Evolutionary conservation across 1,284 basidiomycete genomes (phyloP), one percentile per base, ranked within the genome.

Genomic region (Grifola frondosa): DNA sequence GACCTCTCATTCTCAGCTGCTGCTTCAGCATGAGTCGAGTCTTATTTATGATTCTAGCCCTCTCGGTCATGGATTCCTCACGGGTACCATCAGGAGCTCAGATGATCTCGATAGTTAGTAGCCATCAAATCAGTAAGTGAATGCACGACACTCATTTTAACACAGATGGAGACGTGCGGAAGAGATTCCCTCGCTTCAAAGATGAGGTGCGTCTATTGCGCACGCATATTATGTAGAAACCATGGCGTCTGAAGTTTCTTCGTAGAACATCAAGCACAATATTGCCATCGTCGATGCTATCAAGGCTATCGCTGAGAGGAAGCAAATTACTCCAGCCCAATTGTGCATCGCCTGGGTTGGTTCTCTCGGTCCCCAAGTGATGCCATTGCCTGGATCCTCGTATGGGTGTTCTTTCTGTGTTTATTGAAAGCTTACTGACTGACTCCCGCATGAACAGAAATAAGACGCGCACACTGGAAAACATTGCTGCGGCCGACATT

Each of bases 301-400:
- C 32, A 53, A 67, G 22, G 58, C 53, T 11, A 63, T 83, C 24
- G 78, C 79, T 0, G 54, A 61, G 30, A 67, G 66, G 56, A 78
- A 75, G 58, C 68, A 67, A 0, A 56, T 78, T 20, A 76, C 77
- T 0, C 61, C 76, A 0, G 73, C 77, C 0, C 81, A 85, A 59
- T 63, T 87, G 16, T 69, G 71, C 22, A 66, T 87, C 30, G 81
- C 82, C 0, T 87, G 81, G 80, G 68, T 84, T 4, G 57, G 65
- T 23, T 59, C 65, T 1, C 66, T 75, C 26, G 74, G 70, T 11
- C 60, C 61, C 25, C 72, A 75, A 32, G 67, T 75, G 36, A 67
- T 80, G 40, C 76, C 78, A 1, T 69, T 81, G 39, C 77, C 78
- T 0, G 77, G 77, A 6, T 75, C 73, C 1, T 73, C 74, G 68